Percentiles rank a stretch among this genome's conserved stretches.
These are phyloP conservation scores for Penicillium hordei DNA, from an alignment of 2,329 filamentous ascomycete species.

Conservation along the genomic window DNA sequence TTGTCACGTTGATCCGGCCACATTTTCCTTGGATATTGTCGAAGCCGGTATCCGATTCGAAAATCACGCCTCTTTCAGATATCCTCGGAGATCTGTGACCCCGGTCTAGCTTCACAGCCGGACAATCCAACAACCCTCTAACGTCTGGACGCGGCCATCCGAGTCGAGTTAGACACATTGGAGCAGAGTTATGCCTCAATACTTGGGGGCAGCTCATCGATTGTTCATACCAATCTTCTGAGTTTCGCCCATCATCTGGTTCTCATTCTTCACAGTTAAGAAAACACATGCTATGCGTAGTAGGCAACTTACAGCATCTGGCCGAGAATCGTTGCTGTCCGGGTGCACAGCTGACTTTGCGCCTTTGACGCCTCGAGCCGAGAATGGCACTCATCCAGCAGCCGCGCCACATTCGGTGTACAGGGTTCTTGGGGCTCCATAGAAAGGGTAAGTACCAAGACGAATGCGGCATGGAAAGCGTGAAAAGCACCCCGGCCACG, in stretches of 20 bases:
- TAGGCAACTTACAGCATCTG: neutral
- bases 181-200: neutral
- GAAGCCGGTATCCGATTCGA: constrained; percentile 17
- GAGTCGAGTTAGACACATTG: neutral
- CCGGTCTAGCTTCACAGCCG: neutral
- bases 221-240: neutral
- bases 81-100: neutral
- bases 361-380: neutral
- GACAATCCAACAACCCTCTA: neutral
- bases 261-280: neutral
- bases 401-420: neutral
- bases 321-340: neutral
- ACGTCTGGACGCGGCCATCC: neutral
- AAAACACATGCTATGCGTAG: no score
- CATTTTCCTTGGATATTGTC: constrained; percentile 24
- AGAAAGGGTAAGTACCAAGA: neutral
- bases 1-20: constrained; percentile 33
- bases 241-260: neutral
- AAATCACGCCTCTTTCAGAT: neutral
- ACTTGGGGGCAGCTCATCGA: neutral
- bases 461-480: neutral
- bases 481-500: neutral
- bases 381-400: neutral
- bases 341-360: neutral
- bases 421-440: neutral